Evolutionary conservation across 2,329 filamentous ascomycete species (phyloP), one percentile per base, ranked within the genome.

Genomic region (Nemania serpens): DNA sequence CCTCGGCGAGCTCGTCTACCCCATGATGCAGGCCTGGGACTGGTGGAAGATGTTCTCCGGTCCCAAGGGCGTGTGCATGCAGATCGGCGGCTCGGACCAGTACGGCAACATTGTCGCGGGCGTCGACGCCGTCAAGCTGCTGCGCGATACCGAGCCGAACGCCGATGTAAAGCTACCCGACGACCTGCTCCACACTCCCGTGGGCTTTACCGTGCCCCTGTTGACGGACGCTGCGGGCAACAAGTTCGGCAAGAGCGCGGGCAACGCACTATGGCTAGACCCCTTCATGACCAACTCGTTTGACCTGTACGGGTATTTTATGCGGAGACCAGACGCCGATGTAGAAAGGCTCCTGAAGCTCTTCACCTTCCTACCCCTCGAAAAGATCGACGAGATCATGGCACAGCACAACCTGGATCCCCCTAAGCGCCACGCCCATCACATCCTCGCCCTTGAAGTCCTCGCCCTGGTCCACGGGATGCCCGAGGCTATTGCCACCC

Each of bases 21-120:
- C 96, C 1, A 78, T 99, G 15, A 86, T 98, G 70, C 95, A 99
- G 74, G 93, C 90, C 20, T 98, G 93, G 90, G 95, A 99, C 75
- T 99, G 93, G 86, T 98, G 91, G 91, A 83, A 91, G 68, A 84
- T 98, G 78, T 96, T 91, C 76, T 75, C 69, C 63, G 82, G 85
- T 48, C 81, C 82, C 22, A 53, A 82, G 84, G 49, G 34, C 10
- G 82, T 93, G 10, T 89, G 93, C 72, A 84, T 98, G 73, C 93
- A 99, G 77, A 91, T 99, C 54, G 95, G 95, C 59, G 95, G 95
- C 41, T 93, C 93, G 6, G 95, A 99, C 73, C 95, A 99, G 77
- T 98, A 89, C 73, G 95, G 95, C 64, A 99, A 99, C 76, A 98
- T 99, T 66, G 84, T 96, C 29, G 88, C 93, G 12, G 95, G 95